Evolutionary conservation across 345 rosid species (phyloP), one percentile per base, ranked within the genome.

Genomic region (Abelmoschus esculentus): DNA sequence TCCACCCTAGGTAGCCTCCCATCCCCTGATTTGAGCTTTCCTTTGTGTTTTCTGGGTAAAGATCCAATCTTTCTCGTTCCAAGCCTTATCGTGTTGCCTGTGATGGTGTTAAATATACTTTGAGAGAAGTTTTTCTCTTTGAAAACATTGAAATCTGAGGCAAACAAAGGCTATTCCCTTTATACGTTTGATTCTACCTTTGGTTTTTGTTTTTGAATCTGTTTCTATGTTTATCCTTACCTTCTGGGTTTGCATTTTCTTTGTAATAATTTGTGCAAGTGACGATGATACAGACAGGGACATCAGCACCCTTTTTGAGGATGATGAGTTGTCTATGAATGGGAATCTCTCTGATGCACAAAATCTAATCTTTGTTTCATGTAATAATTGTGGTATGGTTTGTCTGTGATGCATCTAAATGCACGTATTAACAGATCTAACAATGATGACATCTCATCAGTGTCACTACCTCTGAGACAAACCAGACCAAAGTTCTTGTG

Each of bases 211-310:
- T 44, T 9, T 44, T 44, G 49, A 44, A 9, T 44, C 49, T 44
- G 49, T 1, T 7, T 44, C 11, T 44, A 11, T 9, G 49, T 9
- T 9, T 44, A 13, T 44, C 9, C 9, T 13, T 44, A 44, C 2
- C 15, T 11, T 44, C 12, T 44, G 14, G 3, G 10, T 0, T 7
- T 44, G 5, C 11, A 44, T 11, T 44, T 44, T 10, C 3, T 44
- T 44, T 44, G 4, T 61, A 18, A 0, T 31, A 22, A 49, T 1
- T 18, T 53, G 74, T 84, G 85, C 95, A 82, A 81, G 76, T n/a
- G 90, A 87, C 50, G 88, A 89, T 78, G 73, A 73, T 82, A 76
- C 49, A 89, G 96, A 49, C 53, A 49, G 53, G 53, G 53, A 49
- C 53, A 14, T 49, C 53, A 49, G 53, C 1, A 14, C 53, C 73